phyloP scores from a whole-genome alignment of 1,139 yeast genomes.

The Debaryomycetaceae sp. region DNA sequence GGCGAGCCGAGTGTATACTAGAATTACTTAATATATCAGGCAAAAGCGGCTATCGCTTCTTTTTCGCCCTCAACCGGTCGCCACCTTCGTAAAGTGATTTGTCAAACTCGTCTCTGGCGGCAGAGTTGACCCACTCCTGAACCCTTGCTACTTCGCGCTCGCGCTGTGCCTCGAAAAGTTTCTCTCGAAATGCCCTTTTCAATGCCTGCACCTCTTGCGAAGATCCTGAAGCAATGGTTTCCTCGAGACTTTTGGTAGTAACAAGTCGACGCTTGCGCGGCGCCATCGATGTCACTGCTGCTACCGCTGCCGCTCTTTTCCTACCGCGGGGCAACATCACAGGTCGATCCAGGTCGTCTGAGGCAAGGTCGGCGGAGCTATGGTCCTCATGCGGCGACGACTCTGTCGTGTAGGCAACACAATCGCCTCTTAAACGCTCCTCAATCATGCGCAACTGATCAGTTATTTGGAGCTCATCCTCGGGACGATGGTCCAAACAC shows the following conservation, averaged over 20 bases:
- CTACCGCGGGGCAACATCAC: constrained; percentile 6
- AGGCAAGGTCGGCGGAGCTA: constrained; percentile 17
- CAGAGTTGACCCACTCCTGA: constrained; percentile 58
- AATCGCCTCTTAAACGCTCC: constrained; percentile 14
- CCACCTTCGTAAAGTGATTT: constrained; percentile 59
- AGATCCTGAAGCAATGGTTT: constrained; percentile 25
- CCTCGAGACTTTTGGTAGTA: constrained; percentile 18
- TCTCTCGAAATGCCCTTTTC: constrained; percentile 21
- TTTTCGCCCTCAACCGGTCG: constrained; percentile 25
- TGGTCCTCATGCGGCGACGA: constrained; percentile 10
- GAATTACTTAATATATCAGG: constrained; percentile 7
- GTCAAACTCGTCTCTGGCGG: constrained; percentile 49
- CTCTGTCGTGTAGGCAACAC: constrained; percentile 12
- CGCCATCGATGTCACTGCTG: constrained; percentile 6
- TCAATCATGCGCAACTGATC: constrained; percentile 30
- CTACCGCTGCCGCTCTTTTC: constrained; percentile 8
- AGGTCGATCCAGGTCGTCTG: constrained; percentile 15
- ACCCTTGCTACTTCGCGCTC: constrained; percentile 44
- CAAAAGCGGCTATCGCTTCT: constrained; percentile 15
- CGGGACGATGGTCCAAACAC: constrained; percentile 35
- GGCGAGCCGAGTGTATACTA: too few relatives aligned
- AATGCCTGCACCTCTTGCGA: constrained; percentile 26
- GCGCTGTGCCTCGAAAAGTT: constrained; percentile 26
- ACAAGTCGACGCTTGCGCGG: constrained; percentile 17
- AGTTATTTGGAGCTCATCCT: constrained; percentile 38